Conservation (phyloP, 2,329 filamentous ascomycete genomes). For the Arthrobotrys conoides region DNA sequence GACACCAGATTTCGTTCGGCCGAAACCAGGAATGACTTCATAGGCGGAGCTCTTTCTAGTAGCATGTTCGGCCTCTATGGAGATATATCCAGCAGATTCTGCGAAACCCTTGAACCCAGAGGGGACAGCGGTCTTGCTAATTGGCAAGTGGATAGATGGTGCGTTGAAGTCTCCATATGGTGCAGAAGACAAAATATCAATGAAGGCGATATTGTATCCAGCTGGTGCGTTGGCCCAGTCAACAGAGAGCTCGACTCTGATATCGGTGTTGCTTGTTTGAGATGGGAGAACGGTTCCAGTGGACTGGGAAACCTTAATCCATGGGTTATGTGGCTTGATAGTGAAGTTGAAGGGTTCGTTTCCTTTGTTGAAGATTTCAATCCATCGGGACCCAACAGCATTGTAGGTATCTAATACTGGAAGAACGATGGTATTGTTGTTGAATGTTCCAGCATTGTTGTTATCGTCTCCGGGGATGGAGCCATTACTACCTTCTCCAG, state of each 20-base stretch:
- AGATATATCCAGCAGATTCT: constrained; percentile 74
- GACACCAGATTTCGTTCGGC: constrained; percentile 74
- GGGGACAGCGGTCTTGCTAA: constrained; percentile 71
- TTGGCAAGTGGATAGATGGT: constrained; percentile 71
- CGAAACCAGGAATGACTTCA: constrained; percentile 68
- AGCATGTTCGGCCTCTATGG: constrained; percentile 72
- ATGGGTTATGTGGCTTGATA: constrained; percentile 70
- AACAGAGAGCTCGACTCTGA: constrained; percentile 72
- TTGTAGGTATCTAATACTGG: constrained; percentile 75
- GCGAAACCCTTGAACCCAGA: constrained; percentile 74
- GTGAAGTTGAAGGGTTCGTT: constrained; percentile 72
- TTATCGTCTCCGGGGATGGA: constrained; percentile 78
- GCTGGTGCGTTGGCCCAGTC: constrained; percentile 72
- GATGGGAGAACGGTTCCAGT: constrained; percentile 70
- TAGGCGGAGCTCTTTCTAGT: constrained; percentile 68
- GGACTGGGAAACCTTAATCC: constrained; percentile 71
- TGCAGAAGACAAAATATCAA: constrained; percentile 65
- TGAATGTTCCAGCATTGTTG: constrained; percentile 72
- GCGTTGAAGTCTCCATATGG: constrained; percentile 65
- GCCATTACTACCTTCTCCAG: constrained; percentile 77
- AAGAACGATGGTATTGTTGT: constrained; percentile 71
- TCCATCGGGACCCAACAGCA: constrained; percentile 71
- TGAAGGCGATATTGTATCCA: constrained; percentile 66
- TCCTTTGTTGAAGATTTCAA: constrained; percentile 76
- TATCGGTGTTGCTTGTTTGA: constrained; percentile 68